Conservation (phyloP, 2,329 filamentous ascomycete species). For the Pseudogymnoascus sp. region DNA sequence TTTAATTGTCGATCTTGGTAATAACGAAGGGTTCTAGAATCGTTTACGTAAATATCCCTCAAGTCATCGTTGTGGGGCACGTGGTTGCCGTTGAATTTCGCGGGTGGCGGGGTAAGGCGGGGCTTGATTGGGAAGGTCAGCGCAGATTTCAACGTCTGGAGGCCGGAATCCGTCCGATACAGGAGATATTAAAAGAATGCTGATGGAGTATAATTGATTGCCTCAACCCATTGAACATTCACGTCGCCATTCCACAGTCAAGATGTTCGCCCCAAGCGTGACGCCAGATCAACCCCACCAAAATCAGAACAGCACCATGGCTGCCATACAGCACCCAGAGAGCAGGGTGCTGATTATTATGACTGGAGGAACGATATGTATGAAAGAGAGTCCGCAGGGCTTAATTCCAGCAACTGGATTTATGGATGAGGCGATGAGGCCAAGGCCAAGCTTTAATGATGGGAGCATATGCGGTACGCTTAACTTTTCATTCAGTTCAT, state of each 20-base stretch:
- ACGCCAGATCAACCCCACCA: conserved; percentile 3
- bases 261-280: not conserved
- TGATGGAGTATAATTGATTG: not conserved
- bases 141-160: conserved; percentile 1
- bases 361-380: conserved; percentile 63
- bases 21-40: not conserved
- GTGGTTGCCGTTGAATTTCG: not conserved
- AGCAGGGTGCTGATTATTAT: conserved; percentile 62
- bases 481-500: conserved; percentile 11
- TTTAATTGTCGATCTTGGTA: not conserved
- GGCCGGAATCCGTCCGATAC: not conserved
- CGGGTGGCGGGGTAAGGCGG: conserved; percentile 6
- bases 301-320: not conserved
- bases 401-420: conserved; percentile 56
- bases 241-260: not conserved
- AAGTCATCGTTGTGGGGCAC: conserved; percentile 2
- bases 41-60: conserved; percentile 7
- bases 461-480: conserved; percentile 42
- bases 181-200: conserved; percentile 7
- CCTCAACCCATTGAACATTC: not conserved
- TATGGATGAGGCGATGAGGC: conserved; percentile 56
- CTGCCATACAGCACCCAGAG: conserved; percentile 32
- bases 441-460: conserved; percentile 63
- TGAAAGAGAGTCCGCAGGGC: conserved; percentile 59
- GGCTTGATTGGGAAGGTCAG: not conserved